These are phyloP conservation scores for Aspergillus campestris DNA, from an alignment of 495 filamentous ascomycete genomes.

Conservation along the genomic window DNA sequence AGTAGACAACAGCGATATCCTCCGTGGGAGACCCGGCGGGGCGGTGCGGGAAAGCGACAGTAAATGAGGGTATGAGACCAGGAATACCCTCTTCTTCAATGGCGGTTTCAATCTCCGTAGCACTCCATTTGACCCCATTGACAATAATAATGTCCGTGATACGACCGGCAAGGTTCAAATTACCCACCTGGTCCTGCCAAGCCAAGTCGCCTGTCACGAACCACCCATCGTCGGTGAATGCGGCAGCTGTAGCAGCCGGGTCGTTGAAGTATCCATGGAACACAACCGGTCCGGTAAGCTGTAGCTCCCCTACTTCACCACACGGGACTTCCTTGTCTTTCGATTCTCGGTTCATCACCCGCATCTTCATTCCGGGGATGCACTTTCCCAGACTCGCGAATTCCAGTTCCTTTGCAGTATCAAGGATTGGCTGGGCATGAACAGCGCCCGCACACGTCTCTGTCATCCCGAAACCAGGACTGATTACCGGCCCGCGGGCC, in stretches of 20 bases:
- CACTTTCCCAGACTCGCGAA: no score
- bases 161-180: conserved; percentile 46
- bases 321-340: no score
- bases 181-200: conserved; percentile 47
- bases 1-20: conserved; percentile 23
- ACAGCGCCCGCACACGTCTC: conserved; percentile 43
- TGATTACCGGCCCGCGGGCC: conserved; percentile 18
- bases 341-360: no score
- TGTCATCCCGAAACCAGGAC: conserved; percentile 43
- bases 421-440: conserved; percentile 21
- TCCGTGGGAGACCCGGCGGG: conserved; percentile 18
- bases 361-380: no score
- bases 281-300: conserved; percentile 47
- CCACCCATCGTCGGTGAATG: conserved; percentile 64
- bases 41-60: conserved; percentile 20
- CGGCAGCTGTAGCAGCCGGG: conserved; percentile 49
- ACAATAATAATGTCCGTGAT: conserved; percentile 46
- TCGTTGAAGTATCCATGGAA: conserved; percentile 74
- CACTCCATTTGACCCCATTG: conserved; percentile 39
- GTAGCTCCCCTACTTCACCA: conserved; percentile 22
- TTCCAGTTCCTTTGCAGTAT: no score
- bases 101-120: conserved; percentile 29
- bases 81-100: conserved; percentile 28
- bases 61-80: conserved; percentile 14
- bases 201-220: conserved; percentile 78